A percentile compares a stretch with the other conserved stretches of the same genome.
phyloP scores from a whole-genome alignment of 75 land plant species.

The Pinus albicaulis region DNA sequence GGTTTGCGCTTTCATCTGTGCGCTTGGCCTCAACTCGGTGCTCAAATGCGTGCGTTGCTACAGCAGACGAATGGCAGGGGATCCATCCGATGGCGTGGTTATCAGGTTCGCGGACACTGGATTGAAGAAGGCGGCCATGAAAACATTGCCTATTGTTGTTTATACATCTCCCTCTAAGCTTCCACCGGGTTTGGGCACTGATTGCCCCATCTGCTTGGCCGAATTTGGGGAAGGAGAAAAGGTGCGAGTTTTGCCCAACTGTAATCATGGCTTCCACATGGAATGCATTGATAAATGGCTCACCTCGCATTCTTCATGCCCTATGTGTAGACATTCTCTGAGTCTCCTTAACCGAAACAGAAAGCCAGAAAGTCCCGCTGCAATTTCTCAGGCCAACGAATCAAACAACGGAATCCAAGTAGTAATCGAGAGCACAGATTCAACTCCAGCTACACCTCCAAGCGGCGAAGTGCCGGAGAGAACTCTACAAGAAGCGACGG shows the following conservation, averaged over 20 bases:
- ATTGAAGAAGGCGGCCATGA: background rate
- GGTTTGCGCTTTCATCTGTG: constrained; percentile 56
- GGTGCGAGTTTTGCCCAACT: constrained; percentile 53
- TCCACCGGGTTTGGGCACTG: background rate
- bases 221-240: constrained; percentile 50
- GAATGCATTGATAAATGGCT: constrained; percentile 78
- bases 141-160: constrained; percentile 22
- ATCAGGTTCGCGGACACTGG: constrained; percentile 14
- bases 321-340: constrained; percentile 32
- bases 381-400: no score
- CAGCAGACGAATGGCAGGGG: constrained; percentile 16
- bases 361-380: no score
- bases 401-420: no score
- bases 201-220: constrained; percentile 62
- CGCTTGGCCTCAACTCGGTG: constrained; percentile 48
- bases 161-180: constrained; percentile 13
- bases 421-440: no score
- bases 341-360: no score
- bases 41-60: constrained; percentile 45
- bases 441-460: no score
- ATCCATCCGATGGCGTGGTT: constrained; percentile 11
- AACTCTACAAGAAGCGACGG: no score
- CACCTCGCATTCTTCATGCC: constrained; percentile 57
- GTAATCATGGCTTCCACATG: constrained; percentile 69
- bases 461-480: no score